phyloP scores from a whole-genome alignment of 176 grass and related monocot genomes.

The Tillandsia leiboldiana region DNA sequence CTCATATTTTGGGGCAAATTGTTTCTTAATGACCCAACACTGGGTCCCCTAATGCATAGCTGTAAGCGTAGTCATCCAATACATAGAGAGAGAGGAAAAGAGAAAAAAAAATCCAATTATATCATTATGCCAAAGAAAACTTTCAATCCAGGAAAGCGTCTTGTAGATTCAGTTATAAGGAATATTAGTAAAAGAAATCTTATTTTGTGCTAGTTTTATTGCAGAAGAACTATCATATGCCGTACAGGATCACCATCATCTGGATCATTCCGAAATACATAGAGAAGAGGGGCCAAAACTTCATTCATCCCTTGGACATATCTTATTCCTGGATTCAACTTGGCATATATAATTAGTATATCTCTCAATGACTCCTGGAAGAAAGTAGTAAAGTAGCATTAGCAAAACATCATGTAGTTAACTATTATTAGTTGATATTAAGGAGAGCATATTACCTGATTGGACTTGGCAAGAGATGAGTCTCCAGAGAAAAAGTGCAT shows the following conservation, averaged over 20 bases:
- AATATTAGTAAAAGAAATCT: no score
- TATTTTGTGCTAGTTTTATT: background rate
- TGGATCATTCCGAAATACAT: constrained; percentile 69
- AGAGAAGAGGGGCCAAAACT: constrained; percentile 74
- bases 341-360: constrained; percentile 68
- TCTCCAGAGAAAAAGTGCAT: constrained; percentile 84
- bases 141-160: no score
- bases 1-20: no score
- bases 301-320: constrained; percentile 99
- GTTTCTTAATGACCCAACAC: no score
- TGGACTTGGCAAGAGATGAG: constrained; percentile 68
- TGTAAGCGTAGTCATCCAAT: no score
- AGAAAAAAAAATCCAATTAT: no score
- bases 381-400: constrained; percentile 15
- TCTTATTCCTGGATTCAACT: constrained; percentile 81
- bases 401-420: constrained; percentile 22
- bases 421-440: constrained; percentile 17
- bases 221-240: constrained; percentile 30
- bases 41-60: no score
- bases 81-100: no score
- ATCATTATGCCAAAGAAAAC: no score
- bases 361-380: constrained; percentile 58
- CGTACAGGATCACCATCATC: constrained; percentile 85
- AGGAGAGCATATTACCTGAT: constrained; percentile 54
- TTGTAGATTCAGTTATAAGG: no score